Conservation (phyloP, 176 grass and related monocot species). For the Echinochloa phyllopogon region DNA sequence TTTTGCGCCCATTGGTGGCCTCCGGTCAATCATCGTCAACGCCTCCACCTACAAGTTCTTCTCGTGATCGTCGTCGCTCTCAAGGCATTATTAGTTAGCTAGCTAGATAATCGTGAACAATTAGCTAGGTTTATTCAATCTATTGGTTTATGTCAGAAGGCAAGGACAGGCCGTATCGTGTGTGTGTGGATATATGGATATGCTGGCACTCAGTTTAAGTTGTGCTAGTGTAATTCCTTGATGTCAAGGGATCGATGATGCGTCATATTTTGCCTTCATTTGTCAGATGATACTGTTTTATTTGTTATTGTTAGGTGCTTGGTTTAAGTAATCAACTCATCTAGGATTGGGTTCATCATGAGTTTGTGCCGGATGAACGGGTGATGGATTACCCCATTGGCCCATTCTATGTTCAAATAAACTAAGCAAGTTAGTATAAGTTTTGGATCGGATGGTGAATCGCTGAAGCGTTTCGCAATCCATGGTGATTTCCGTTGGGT, state of each 20-base stretch:
- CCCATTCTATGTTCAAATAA: not conserved
- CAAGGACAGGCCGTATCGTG: not conserved
- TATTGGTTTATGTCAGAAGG: not conserved
- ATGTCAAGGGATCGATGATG: not conserved
- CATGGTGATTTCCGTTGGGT: too few relatives aligned
- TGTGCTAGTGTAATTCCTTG: not conserved
- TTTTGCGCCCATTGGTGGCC: conserved; percentile 20
- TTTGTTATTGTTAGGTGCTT: not conserved
- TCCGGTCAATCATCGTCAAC: conserved; percentile 20
- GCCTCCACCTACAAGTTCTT: conserved; percentile 32
- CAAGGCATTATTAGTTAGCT: not conserved
- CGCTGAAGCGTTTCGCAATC: too few relatives aligned
- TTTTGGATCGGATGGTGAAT: too few relatives aligned
- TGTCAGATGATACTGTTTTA: not conserved
- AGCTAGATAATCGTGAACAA: not conserved
- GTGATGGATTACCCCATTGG: not conserved
- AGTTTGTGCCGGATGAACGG: too few relatives aligned
- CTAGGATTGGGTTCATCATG: too few relatives aligned
- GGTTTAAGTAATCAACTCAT: not conserved
- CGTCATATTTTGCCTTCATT: not conserved
- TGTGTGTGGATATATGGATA: not conserved
- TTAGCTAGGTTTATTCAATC: not conserved
- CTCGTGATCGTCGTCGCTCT: not conserved
- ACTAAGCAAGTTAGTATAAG: too few relatives aligned
- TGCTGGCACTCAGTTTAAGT: not conserved